A percentile compares a stretch with the other conserved stretches of the same genome.
phyloP scores from a whole-genome alignment of 2,329 filamentous ascomycete genomes.

The Stachybotrys elegans region DNA sequence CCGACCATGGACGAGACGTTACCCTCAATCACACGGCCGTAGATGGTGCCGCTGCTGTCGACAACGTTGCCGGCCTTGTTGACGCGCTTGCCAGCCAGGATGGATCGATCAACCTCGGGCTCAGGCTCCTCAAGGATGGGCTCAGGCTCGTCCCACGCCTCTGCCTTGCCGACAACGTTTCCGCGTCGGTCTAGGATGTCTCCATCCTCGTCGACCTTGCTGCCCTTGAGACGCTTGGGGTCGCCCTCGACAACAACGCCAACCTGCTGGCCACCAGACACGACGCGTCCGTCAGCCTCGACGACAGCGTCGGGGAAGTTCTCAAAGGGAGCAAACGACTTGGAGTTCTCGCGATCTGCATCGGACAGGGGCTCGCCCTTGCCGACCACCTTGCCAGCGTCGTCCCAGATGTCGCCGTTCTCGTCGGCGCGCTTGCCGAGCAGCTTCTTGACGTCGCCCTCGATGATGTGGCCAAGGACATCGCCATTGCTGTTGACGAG shows the following conservation, averaged over 20 bases:
- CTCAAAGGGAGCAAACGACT: conserved; percentile 49
- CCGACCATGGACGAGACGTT: conserved; percentile 59
- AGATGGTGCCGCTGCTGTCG: conserved; percentile 48
- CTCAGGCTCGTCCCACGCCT: conserved; percentile 57
- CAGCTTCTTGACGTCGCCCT: conserved; percentile 60
- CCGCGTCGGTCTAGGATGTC: conserved; percentile 64
- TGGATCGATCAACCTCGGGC: conserved; percentile 54
- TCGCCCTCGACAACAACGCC: conserved; percentile 62
- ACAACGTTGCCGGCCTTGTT: conserved; percentile 65
- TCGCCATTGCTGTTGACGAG: conserved; percentile 49
- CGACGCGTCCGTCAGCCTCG: conserved; percentile 47
- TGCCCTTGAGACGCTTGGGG: conserved; percentile 57
- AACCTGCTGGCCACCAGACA: conserved; percentile 47
- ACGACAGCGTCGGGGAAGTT: conserved; percentile 52
- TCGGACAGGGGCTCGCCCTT: conserved; percentile 56
- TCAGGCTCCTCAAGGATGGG: conserved; percentile 46
- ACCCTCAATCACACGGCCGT: conserved; percentile 63
- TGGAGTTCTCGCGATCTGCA: conserved; percentile 42
- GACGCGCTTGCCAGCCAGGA: conserved; percentile 63
- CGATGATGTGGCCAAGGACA: conserved; percentile 55
- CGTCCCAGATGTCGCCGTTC: conserved; percentile 66
- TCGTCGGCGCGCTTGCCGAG: conserved; percentile 60
- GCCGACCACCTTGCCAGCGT: conserved; percentile 63
- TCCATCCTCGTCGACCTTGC: conserved; percentile 62
- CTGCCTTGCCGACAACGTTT: conserved; percentile 61